phyloP scores from a whole-genome alignment of 163 green algal genomes.

The Trebouxia gelatinosa region DNA sequence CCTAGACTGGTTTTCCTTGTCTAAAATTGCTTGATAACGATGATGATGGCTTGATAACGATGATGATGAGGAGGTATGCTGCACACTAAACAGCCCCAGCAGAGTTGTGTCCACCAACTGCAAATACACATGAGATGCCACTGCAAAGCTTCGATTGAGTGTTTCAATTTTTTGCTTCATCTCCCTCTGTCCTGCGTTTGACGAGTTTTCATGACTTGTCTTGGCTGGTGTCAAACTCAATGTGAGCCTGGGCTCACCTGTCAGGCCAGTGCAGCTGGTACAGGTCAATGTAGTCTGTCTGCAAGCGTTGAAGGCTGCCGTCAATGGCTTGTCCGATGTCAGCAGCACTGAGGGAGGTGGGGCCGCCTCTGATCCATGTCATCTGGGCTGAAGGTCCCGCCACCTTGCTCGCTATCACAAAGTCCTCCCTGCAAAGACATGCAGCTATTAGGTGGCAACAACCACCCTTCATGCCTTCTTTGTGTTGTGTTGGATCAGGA shows the following conservation, averaged over 20 bases:
- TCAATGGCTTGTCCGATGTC: constrained; percentile 82
- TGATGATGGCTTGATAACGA: no score
- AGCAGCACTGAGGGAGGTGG: constrained; percentile 58
- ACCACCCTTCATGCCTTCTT: background rate
- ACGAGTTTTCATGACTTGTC: no score
- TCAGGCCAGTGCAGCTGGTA: constrained; percentile 88
- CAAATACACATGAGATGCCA: no score
- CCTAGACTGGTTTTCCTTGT: no score
- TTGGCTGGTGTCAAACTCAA: no score
- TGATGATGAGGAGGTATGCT: no score
- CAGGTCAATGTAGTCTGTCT: constrained; percentile 85
- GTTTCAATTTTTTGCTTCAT: no score
- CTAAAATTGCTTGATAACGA: no score
- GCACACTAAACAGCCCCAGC: no score
- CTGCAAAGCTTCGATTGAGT: no score
- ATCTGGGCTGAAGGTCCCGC: constrained; percentile 81
- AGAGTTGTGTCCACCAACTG: no score
- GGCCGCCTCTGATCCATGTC: constrained; percentile 84
- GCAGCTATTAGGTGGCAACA: background rate
- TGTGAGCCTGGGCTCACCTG: constrained; percentile 51
- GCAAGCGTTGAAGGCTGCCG: constrained; percentile 70
- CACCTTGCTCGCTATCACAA: constrained; percentile 81
- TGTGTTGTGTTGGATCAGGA: background rate
- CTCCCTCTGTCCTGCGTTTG: no score
- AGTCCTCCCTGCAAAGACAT: constrained; percentile 43